Conservation (phyloP, 768 basidiomycete genomes). For the Hericium erinaceus region DNA sequence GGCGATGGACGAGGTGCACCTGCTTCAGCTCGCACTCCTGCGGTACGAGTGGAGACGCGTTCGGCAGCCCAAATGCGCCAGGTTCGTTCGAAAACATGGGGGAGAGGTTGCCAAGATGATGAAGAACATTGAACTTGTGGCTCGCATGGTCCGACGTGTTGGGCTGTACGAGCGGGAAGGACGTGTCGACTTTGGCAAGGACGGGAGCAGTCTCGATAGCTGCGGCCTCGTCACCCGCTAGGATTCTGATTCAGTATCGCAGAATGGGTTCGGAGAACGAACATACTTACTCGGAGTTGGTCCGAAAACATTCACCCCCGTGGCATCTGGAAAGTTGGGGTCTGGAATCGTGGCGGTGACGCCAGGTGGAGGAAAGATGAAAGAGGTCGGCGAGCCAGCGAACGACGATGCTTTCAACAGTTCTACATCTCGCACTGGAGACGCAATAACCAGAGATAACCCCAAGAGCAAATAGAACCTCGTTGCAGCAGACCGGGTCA, state of each 20-base stretch:
- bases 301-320: slow-evolving; percentile 35
- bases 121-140: slow-evolving; percentile 33
- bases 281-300: slow-evolving; percentile 35
- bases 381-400: slow-evolving; percentile 33
- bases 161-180: slow-evolving; percentile 36
- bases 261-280: not conserved
- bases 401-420: slow-evolving; percentile 25
- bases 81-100: slow-evolving; percentile 43
- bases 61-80: slow-evolving; percentile 33
- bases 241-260: not conserved
- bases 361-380: slow-evolving; percentile 32
- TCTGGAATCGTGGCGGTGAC: slow-evolving; percentile 23
- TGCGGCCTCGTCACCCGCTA: slow-evolving; percentile 22
- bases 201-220: slow-evolving; percentile 26
- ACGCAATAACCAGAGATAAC: too few relatives aligned
- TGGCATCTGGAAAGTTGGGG: slow-evolving; percentile 32
- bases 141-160: slow-evolving; percentile 23
- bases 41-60: slow-evolving; percentile 37
- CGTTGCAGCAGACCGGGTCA: too few relatives aligned
- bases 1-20: slow-evolving; percentile 32
- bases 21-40: slow-evolving; percentile 36
- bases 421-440: not conserved
- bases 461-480: too few relatives aligned
- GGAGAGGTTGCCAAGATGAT: slow-evolving; percentile 38
- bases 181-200: slow-evolving; percentile 25